Conservation (phyloP, 2,329 filamentous ascomycete species). For the Rutstroemia sp. region DNA sequence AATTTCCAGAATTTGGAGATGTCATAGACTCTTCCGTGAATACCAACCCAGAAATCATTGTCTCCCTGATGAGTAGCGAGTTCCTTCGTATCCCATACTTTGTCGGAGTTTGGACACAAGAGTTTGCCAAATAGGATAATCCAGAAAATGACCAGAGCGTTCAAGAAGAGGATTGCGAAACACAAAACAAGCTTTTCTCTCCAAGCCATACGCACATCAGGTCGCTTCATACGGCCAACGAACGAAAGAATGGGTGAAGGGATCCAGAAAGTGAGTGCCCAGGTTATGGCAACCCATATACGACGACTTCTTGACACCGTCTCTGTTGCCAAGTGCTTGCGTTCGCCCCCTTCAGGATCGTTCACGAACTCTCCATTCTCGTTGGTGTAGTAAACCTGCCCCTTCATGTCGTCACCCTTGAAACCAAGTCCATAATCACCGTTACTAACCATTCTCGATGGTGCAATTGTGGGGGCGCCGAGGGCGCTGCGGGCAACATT, state of each 20-base stretch:
- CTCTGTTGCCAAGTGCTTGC: conserved; percentile 68
- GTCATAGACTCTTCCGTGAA: conserved; percentile 86
- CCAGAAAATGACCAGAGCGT: conserved; percentile 80
- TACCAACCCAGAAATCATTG: conserved; percentile 78
- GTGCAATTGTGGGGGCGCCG: conserved; percentile 54
- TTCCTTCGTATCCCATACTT: conserved; percentile 72
- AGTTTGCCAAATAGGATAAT: conserved; percentile 80
- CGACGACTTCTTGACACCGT: conserved; percentile 57
- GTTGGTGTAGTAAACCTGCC: conserved; percentile 65
- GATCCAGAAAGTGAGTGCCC: conserved; percentile 89
- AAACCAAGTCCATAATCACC: conserved; percentile 85
- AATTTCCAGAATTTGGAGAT: conserved; percentile 79
- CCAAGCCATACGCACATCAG: conserved; percentile 96
- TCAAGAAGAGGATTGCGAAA: conserved; percentile 72
- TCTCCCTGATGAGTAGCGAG: conserved; percentile 62
- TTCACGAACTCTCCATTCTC: conserved; percentile 59
- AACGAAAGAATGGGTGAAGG: conserved; percentile 76
- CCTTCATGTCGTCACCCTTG: conserved; percentile 75
- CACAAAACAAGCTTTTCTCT: conserved; percentile 86
- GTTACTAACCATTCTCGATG: conserved; percentile 46
- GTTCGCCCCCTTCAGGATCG: conserved; percentile 71
- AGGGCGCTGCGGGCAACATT: conserved; percentile 39
- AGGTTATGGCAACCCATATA: conserved; percentile 74
- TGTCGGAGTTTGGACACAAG: conserved; percentile 85
- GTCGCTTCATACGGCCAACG: conserved; percentile 91